Percentiles rank a stretch among this genome's conserved stretches.
phyloP scores from a whole-genome alignment of 2,329 filamentous ascomycete species.

The Xylaria sp. region DNA sequence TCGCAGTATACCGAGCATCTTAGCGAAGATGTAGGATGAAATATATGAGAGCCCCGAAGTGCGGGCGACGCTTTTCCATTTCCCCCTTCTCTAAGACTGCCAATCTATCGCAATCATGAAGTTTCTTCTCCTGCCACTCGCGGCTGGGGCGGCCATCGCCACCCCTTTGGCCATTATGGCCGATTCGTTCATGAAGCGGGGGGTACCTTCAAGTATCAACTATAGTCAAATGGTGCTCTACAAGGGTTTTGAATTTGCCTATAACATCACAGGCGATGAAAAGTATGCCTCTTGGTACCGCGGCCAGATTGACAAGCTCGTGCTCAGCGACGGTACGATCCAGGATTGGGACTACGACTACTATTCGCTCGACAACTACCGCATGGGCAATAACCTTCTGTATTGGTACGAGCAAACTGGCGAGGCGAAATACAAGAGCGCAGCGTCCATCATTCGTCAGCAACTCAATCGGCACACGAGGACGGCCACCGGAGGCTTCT shows the following conservation, averaged over 20 bases:
- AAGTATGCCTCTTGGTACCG: conserved; percentile 58
- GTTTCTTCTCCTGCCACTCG: conserved; percentile 33
- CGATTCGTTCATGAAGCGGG: conserved; percentile 58
- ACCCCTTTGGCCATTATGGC: conserved; percentile 54
- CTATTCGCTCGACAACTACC: conserved; percentile 65
- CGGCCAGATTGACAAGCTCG: conserved; percentile 58
- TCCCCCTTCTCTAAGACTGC: background rate
- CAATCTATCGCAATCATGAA: conserved; percentile 37
- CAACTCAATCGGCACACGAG: conserved; percentile 62
- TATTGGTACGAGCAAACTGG: conserved; percentile 60
- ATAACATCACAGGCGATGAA: conserved; percentile 56
- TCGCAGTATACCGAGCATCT: background rate
- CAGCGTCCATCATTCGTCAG: conserved; percentile 58
- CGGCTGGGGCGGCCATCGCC: conserved; percentile 32
- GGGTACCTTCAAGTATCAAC: conserved; percentile 53
- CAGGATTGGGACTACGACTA: conserved; percentile 58
- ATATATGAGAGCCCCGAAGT: conserved; percentile 20
- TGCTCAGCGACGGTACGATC: conserved; percentile 60
- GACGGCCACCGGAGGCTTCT: conserved; percentile 64
- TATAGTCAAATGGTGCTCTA: conserved; percentile 61
- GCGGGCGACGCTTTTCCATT: background rate
- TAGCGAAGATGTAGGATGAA: background rate
- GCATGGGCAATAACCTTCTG: conserved; percentile 64
- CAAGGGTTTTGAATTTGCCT: conserved; percentile 59
- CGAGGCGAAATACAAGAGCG: conserved; percentile 60